Conservation (phyloP, 2,329 filamentous ascomycete species). For the Dryadomyces sulphureus region DNA sequence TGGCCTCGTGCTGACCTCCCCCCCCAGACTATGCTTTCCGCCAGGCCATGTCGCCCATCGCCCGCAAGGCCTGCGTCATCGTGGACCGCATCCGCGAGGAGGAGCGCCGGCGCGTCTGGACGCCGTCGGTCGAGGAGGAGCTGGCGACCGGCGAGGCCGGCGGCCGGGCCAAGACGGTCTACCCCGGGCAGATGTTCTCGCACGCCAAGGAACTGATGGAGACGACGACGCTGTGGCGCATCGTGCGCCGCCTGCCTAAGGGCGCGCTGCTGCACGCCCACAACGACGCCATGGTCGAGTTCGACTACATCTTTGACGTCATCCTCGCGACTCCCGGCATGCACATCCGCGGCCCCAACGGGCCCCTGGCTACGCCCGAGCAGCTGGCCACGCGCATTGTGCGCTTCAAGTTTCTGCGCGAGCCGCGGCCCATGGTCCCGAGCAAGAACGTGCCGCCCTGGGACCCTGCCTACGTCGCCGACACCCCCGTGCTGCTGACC, state of each 20-base stretch:
- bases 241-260: slow-evolving; percentile 78
- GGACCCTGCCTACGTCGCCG: slow-evolving; percentile 45
- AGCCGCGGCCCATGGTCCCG: slow-evolving; percentile 24
- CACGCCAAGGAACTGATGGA: slow-evolving; percentile 79
- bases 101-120: slow-evolving; percentile 68
- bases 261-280: slow-evolving; percentile 77
- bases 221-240: slow-evolving; percentile 68
- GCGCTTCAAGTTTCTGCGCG: slow-evolving; percentile 42
- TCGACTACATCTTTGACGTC: slow-evolving; percentile 62
- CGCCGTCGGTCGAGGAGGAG: slow-evolving; percentile 53
- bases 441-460: slow-evolving; percentile 30
- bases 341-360: slow-evolving; percentile 46
- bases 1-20: no score
- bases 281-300: slow-evolving; percentile 80
- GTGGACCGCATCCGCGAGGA: slow-evolving; percentile 65
- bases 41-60: slow-evolving; percentile 63
- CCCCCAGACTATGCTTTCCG: slow-evolving; percentile 57
- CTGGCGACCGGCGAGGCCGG: slow-evolving; percentile 34
- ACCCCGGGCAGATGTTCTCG: slow-evolving; percentile 88
- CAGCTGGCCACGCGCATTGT: slow-evolving; percentile 34
- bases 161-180: slow-evolving; percentile 26
- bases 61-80: slow-evolving; percentile 62
- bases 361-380: slow-evolving; percentile 36
- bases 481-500: slow-evolving; percentile 40
- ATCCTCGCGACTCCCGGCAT: slow-evolving; percentile 60